phyloP scores from a whole-genome alignment of 83 land plant species.

The Picea mariana region DNA sequence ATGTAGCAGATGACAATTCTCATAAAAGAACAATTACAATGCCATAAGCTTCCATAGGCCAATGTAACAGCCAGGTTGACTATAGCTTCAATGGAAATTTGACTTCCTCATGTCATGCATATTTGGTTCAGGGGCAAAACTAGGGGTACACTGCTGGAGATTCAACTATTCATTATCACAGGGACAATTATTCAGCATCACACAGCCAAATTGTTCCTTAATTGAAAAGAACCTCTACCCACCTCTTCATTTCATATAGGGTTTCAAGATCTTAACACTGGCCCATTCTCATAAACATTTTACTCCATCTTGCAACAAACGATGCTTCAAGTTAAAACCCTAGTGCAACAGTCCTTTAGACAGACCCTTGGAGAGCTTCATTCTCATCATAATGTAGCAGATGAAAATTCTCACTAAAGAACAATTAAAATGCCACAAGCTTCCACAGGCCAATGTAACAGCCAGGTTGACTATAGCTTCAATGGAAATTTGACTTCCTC shows the following conservation, averaged over 20 bases:
- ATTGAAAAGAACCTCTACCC: no score
- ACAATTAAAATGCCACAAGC: neutral
- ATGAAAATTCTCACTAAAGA: neutral
- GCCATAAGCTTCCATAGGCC: neutral
- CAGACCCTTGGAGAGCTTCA: neutral
- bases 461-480: neutral
- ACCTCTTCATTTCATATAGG: no score
- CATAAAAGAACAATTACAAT: neutral
- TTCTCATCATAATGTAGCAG: neutral
- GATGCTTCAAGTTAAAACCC: neutral
- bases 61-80: neutral
- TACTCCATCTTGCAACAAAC: neutral
- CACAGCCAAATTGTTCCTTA: no score
- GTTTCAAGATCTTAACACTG: constrained; percentile 3
- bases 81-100: no score
- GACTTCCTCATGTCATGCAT: no score
- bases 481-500: no score
- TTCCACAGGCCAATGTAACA: neutral
- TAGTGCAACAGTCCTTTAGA: neutral
- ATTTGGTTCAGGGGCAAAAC: no score
- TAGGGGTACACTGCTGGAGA: no score
- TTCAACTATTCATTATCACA: no score
- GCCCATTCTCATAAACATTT: neutral
- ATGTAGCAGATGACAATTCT: neutral
- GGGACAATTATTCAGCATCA: no score